phyloP scores from a whole-genome alignment of 2,329 filamentous ascomycete genomes.

The Cercospora sesami region DNA sequence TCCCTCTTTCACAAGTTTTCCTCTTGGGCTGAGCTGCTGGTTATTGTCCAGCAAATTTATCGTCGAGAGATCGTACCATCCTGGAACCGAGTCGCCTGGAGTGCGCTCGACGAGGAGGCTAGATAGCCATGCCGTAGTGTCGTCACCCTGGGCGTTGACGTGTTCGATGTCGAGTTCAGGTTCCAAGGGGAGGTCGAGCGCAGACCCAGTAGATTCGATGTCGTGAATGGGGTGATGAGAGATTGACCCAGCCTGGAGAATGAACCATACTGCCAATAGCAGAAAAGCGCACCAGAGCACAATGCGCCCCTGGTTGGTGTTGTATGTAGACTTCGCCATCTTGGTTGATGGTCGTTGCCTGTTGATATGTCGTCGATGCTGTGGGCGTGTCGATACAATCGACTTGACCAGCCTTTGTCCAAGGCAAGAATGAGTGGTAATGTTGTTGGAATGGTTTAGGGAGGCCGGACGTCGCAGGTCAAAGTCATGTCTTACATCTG shows the following conservation, averaged over 20 bases:
- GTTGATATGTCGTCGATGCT: background rate
- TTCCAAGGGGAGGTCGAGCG: background rate
- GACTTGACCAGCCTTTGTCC: background rate
- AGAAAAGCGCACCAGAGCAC: background rate
- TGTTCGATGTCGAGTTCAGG: background rate
- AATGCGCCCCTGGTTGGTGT: background rate
- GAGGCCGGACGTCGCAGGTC: background rate
- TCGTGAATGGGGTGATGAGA: background rate
- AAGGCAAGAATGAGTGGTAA: background rate
- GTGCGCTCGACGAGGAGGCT: background rate
- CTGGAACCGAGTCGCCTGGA: background rate
- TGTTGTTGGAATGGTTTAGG: background rate
- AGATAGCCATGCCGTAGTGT: background rate
- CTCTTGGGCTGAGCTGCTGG: background rate
- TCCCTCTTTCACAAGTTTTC: background rate
- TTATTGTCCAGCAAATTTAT: background rate
- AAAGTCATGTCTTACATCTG: background rate
- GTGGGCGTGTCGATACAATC: background rate
- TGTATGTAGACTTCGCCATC: background rate
- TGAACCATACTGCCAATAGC: background rate
- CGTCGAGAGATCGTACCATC: background rate
- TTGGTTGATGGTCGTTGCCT: background rate
- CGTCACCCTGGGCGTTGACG: background rate
- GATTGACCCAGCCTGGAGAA: background rate
- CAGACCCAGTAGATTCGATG: background rate